Conservation (phyloP, 1,284 basidiomycete species). For the Xerocomus nothofagi region DNA sequence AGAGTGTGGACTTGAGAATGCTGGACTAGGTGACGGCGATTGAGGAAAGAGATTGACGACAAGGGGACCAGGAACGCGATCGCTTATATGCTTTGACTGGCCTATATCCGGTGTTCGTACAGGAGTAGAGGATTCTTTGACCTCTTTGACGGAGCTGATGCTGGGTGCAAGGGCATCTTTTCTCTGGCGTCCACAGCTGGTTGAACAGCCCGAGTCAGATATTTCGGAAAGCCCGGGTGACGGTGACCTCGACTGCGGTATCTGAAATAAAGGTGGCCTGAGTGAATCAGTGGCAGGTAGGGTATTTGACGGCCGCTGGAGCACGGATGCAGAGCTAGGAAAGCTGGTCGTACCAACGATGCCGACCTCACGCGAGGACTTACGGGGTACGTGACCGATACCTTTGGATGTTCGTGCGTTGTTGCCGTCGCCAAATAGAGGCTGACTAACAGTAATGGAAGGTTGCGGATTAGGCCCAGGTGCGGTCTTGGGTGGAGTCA, state of each 20-base stretch:
- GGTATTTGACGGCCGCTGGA: constrained; percentile 25
- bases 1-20: constrained; percentile 28
- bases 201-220: constrained; percentile 36
- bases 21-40: constrained; percentile 27
- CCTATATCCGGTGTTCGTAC: constrained; percentile 57
- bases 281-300: constrained; percentile 25
- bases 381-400: constrained; percentile 32
- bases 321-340: constrained; percentile 28
- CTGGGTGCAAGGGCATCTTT: constrained; percentile 37
- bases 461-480: constrained; percentile 32
- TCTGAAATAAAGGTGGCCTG: constrained; percentile 51
- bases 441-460: constrained; percentile 23
- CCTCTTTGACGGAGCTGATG: constrained; percentile 33
- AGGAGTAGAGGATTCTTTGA: constrained; percentile 27
- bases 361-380: constrained; percentile 55
- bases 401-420: constrained; percentile 44
- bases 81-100: constrained; percentile 53
- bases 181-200: constrained; percentile 31
- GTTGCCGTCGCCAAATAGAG: constrained; percentile 10
- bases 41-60: constrained; percentile 44
- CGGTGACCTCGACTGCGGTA: constrained; percentile 49
- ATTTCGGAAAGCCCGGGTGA: constrained; percentile 42
- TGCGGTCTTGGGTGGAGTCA: constrained; percentile 52
- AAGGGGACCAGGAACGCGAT: constrained; percentile 59
- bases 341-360: constrained; percentile 48